Base-by-base conservation (phyloP, 306 rosid genomes). In the Cotoneaster glaucophyllus region DNA sequence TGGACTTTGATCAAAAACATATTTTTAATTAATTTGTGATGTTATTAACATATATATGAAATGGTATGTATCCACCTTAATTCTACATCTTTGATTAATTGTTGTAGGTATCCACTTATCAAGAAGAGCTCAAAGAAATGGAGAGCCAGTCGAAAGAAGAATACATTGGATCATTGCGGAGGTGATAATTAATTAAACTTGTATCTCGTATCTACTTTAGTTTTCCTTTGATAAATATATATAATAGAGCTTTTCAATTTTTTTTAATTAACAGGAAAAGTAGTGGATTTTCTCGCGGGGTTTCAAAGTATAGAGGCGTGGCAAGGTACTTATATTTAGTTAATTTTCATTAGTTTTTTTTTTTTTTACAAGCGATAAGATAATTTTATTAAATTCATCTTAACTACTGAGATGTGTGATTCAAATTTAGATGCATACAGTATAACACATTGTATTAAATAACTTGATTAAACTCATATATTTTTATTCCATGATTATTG, bases 251-350 rank as follows among this genome's bases (percentile, higher is more conserved):
- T 76, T 25, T 58, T 17, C 24, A 15, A 45, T 26, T 1, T 6
- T 5, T n/a, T 31, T 48, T 28, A 68, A 72, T 69, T 19, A 29
- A 69, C 86, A 95, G 99, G 79, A 95, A 86, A 87, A 95, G 99
- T 82, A 95, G 97, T 81, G 99, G 99, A 19, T 95, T 95, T 77
- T 95, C 99, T 32, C 88, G 99, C 18, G 99, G 99, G 64, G 97
- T 92, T 64, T 95, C 99, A 9, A 95, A 92, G 74, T 95, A 92
- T 56, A 89, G 99, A 82, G 99, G 99, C 0, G 97, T 95, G 0
- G 99, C 99, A 58, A 90, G 99, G 99, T 95, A 84, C 31, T 34
- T 92, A 83, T 26, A 18, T 64, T 64, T 34, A 3, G 1, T 63
- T 32, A 34, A 19, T 34, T 63, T 71, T n/a, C n/a, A 8, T 14